These are phyloP conservation scores for Lipomyces yamadae DNA, from an alignment of 805 yeast species.

Conservation along the genomic window DNA sequence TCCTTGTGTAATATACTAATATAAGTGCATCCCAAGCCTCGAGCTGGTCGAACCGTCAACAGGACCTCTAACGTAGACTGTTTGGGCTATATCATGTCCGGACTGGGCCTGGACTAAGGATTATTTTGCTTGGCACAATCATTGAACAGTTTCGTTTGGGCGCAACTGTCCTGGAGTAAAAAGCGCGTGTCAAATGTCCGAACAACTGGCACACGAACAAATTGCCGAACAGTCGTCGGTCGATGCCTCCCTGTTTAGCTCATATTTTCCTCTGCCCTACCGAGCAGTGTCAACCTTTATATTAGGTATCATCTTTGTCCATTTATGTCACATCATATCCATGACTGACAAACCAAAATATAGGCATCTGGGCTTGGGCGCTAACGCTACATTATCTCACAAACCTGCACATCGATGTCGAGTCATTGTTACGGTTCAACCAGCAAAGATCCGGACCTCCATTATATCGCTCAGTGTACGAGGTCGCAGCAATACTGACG, in stretches of 20 bases:
- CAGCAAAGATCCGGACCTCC: constrained; percentile 33
- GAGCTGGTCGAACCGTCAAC: too few species aligned
- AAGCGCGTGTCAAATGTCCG: neutral
- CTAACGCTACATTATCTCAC: constrained; percentile 41
- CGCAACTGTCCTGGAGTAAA: neutral
- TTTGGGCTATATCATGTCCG: too few species aligned
- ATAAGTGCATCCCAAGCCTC: too few species aligned
- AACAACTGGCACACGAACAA: neutral
- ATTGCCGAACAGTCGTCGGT: constrained; percentile 5
- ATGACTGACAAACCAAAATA: constrained; percentile 2
- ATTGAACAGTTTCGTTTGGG: too few species aligned
- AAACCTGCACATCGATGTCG: constrained; percentile 40
- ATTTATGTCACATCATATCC: too few species aligned
- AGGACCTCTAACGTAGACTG: too few species aligned
- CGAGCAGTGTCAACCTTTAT: constrained; percentile 42
- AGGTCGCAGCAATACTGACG: constrained; percentile 45
- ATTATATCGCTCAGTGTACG: constrained; percentile 48
- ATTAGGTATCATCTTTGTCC: constrained; percentile 22
- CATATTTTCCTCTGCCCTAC: constrained; percentile 55
- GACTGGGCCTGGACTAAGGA: too few species aligned
- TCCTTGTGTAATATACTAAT: too few species aligned
- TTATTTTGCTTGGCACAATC: neutral
- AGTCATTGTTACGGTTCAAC: constrained; percentile 36
- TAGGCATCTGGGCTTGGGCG: constrained; percentile 48
- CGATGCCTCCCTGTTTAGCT: constrained; percentile 42